Evolutionary conservation across 2,329 filamentous ascomycete species (phyloP).

Genomic region (Furcasterigmium furcatum): DNA sequence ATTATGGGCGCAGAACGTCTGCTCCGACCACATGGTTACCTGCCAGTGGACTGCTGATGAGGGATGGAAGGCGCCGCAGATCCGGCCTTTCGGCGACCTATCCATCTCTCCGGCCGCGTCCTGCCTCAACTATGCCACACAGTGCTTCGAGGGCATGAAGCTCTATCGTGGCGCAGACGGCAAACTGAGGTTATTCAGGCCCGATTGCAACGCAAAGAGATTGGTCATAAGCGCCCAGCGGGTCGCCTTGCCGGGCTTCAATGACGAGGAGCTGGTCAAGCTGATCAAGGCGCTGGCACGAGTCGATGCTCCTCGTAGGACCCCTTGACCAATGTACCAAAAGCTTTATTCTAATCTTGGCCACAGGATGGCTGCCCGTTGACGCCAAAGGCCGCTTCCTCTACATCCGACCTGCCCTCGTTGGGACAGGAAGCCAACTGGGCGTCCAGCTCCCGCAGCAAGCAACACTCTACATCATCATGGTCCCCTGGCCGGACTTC

Average conservation of each 20-base stretch:
- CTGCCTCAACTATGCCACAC: background rate
- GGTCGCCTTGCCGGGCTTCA: background rate
- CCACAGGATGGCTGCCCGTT: background rate
- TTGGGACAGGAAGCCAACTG: background rate
- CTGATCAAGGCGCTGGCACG: background rate
- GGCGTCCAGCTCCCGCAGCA: background rate
- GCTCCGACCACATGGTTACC: background rate
- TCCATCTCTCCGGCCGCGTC: background rate
- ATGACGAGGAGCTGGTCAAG: background rate
- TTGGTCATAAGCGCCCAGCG: background rate
- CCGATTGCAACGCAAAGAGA: background rate
- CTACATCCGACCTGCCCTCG: background rate
- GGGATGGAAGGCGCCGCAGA: background rate
- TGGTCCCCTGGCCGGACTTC: constrained; percentile 1
- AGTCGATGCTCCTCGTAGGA: background rate
- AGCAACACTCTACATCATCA: constrained; percentile 1
- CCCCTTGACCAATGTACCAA: background rate
- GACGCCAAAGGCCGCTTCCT: background rate
- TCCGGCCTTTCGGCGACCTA: background rate
- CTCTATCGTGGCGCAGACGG: background rate
- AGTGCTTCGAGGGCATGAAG: background rate
- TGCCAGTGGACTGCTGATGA: background rate
- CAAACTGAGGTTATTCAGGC: background rate
- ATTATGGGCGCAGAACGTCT: background rate
- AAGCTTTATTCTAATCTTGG: no score